Evolutionary conservation across 2,329 filamentous ascomycete genomes (phyloP), one percentile per base, ranked within the genome.

Genomic region (Aspergillus alliaceus): DNA sequence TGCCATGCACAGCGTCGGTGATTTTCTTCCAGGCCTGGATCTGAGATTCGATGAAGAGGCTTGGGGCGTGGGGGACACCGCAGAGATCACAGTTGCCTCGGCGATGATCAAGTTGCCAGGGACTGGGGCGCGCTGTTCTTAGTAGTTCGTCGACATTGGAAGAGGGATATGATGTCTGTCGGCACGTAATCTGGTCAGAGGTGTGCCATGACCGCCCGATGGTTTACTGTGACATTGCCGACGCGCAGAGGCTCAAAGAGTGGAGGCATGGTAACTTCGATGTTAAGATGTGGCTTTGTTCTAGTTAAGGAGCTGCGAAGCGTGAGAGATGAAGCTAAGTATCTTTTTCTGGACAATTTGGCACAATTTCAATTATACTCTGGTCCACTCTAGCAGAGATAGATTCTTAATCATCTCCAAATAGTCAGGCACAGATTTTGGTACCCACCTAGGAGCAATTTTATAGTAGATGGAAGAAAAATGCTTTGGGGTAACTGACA

Each of bases 1-100:
- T 85, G 24, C 75, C 75, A 64, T 90, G 87, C 0, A 90, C 84
- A 1, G 81, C 82, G n/a, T 84, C 79, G 3, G 82, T 85, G 44
- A 89, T 75, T 1, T 76, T 70, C 61, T 79, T 83, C 87, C 86
- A 90, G 0, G 75, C 81, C 0, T 73, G 74, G 20, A 86, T 73
- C 58, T 88, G 84, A 8, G 75, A 77, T 0, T 78, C 70, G 11
- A 68, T 80, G 67, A 77, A 86, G 59, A 86, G 25, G 34, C 84
- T 84, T 0, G 86, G 84, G 2, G 79, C 76, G 53, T 83, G 80
- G 25, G 72, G 73, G 59, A 79, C 79, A 44, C 80, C 77, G 71
- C 62, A 66, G 68, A 82, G 68, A 75, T 82, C 74, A 78, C 79
- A 2, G 82, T 83, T 1, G 78, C 84, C 65, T 87, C 85, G 4